These are phyloP conservation scores for Pilasporangium apinafurcum DNA, from an alignment of 352 stramenopile genomes.

Conservation along the genomic window DNA sequence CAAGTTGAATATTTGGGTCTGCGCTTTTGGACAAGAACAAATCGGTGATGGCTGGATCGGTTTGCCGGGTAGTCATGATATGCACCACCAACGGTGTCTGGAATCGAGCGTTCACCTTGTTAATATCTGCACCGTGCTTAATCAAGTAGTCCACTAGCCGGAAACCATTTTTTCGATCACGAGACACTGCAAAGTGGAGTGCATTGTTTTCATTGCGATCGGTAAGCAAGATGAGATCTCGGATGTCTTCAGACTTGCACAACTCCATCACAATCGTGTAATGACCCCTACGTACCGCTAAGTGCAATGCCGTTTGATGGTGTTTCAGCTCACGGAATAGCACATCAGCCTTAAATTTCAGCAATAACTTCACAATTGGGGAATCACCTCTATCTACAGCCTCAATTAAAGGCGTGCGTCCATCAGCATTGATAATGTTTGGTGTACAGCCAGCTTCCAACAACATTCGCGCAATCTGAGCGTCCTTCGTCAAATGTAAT, in stretches of 20 bases:
- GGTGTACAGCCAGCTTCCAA: constrained; percentile 75
- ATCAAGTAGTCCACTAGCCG: constrained; percentile 80
- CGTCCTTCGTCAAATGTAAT: constrained; percentile 72
- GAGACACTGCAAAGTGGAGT: constrained; percentile 77
- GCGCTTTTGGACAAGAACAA: constrained; percentile 59
- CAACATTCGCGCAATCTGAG: constrained; percentile 74
- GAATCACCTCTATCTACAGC: constrained; percentile 66
- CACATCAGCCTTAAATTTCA: constrained; percentile 82
- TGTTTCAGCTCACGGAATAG: constrained; percentile 84
- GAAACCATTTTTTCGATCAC: constrained; percentile 77
- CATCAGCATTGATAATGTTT: constrained; percentile 81
- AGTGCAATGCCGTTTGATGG: constrained; percentile 74
- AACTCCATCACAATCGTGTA: constrained; percentile 84
- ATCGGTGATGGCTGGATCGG: constrained; percentile 71
- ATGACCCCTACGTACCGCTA: constrained; percentile 78
- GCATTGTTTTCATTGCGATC: constrained; percentile 84
- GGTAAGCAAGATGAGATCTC: constrained; percentile 59
- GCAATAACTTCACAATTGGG: constrained; percentile 68
- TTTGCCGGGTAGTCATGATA: constrained; percentile 83
- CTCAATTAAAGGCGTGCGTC: constrained; percentile 73
- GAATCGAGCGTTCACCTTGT: constrained; percentile 80
- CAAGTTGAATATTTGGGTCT: constrained; percentile 64
- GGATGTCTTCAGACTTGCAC: constrained; percentile 66
- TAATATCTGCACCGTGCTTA: constrained; percentile 73
- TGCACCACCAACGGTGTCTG: constrained; percentile 78